Evolutionary conservation across 2,329 filamentous ascomycete genomes (phyloP).

Genomic region (Cordyceps javanica): DNA sequence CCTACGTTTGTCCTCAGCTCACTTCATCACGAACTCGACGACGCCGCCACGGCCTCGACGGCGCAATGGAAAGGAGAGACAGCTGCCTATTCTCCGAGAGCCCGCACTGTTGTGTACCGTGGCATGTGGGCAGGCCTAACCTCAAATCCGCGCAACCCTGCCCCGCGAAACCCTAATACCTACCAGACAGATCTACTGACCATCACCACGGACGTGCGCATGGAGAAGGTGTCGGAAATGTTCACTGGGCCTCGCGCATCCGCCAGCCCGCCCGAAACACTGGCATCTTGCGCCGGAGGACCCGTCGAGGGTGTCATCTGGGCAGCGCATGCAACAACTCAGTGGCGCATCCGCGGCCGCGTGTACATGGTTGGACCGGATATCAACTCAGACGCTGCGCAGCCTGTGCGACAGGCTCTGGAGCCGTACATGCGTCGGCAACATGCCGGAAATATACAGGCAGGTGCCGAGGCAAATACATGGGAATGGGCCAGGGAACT

Average conservation of each 20-base stretch:
- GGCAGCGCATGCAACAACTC: constrained; percentile 61
- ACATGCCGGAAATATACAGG: constrained; percentile 6
- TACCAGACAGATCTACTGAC: constrained; percentile 74
- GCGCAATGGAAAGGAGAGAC: constrained; percentile 33
- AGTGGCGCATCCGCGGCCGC: constrained; percentile 78
- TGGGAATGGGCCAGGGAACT: constrained; percentile 81
- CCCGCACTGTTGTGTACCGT: constrained; percentile 76
- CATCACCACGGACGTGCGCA: constrained; percentile 82
- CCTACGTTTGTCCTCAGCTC: constrained; percentile 47
- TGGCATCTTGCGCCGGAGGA: constrained; percentile 54
- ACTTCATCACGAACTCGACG: constrained; percentile 29
- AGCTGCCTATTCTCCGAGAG: constrained; percentile 47
- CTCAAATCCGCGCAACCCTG: constrained; percentile 65
- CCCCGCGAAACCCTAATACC: constrained; percentile 59
- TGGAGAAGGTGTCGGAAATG: constrained; percentile 75
- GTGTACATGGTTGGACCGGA: constrained; percentile 71
- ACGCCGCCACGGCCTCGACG: not conserved
- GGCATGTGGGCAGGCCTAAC: constrained; percentile 75
- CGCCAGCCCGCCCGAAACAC: not conserved
- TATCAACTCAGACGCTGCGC: constrained; percentile 39
- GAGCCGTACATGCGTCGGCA: constrained; percentile 52
- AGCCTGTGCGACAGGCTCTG: constrained; percentile 54
- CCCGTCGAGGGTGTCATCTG: constrained; percentile 82
- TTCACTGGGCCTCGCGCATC: constrained; percentile 36
- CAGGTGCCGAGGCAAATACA: constrained; percentile 16